Conservation (phyloP, 306 rosid genomes). For the Psophocarpus tetragonolobus region DNA sequence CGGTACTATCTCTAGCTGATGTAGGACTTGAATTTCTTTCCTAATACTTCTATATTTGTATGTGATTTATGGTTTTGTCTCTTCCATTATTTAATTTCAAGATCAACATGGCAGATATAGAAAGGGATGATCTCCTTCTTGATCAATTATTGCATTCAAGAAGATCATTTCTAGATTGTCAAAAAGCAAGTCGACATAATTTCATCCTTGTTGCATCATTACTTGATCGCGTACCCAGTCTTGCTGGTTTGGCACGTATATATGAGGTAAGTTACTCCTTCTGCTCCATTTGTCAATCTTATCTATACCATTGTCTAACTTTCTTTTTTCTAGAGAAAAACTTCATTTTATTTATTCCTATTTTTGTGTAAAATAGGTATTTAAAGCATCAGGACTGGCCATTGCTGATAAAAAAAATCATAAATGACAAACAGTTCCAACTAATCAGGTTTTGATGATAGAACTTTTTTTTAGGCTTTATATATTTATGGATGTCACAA, state of each 20-base stretch:
- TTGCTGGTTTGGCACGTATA: conserved; percentile 94
- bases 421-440: conserved; percentile 88
- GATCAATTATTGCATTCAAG: conserved; percentile 71
- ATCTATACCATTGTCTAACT: neutral
- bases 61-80: conserved; percentile 9
- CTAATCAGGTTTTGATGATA: conserved; percentile 72
- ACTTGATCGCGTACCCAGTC: conserved; percentile 95
- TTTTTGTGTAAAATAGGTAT: conserved; percentile 59
- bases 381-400: conserved; percentile 74
- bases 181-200: conserved; percentile 63
- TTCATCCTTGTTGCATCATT: conserved; percentile 82
- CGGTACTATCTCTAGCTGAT: too few relatives aligned
- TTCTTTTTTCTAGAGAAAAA: neutral
- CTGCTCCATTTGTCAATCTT: conserved; percentile 4
- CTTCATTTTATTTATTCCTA: conserved; percentile 19
- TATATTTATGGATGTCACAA: neutral
- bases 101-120: conserved; percentile 64
- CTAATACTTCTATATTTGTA: too few relatives aligned
- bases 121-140: conserved; percentile 84
- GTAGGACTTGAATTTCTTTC: too few relatives aligned
- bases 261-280: conserved; percentile 69
- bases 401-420: conserved; percentile 66
- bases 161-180: conserved; percentile 56
- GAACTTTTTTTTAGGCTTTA: conserved; percentile 1
- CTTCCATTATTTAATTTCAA: conserved; percentile 25